Base-by-base conservation (phyloP, 208 protist genomes). In the Leishmania aethiopica region DNA sequence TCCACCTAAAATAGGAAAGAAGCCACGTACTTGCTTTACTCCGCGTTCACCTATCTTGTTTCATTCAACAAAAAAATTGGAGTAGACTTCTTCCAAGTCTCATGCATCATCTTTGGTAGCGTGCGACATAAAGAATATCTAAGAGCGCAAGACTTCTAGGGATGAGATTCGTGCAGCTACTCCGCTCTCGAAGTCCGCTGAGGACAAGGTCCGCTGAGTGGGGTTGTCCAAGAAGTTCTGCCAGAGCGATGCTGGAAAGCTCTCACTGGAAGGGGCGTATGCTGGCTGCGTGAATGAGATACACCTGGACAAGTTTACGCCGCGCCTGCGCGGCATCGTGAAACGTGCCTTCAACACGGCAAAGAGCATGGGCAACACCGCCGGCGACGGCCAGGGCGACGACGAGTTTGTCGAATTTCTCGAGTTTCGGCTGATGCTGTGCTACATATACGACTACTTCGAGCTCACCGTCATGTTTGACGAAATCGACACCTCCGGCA, bases 321-420 rank as follows among this genome's bases (percentile, higher is more conserved):
- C 85, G 40, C 92, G 82, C 40, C 83, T 94, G 71, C 88, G 79
- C 42, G 89, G 93, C 64, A 92, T 95, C 69, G 90, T 92, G 69
- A 94, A 95, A 91, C 90, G 93, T 74, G 92, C 93, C 49, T 97
- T 94, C 90, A 83, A 93, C 71, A 95, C 92, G 83, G 92, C 93
- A 28, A 91, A 93, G 79, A 88, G 80, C 57, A 71, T 90, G 78
- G 91, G 88, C 40, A 91, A 60, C 69, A 85, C 86, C 67, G 84
- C 80, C 62, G 62, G 80, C 79, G 78, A 69, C 79, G 51, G 28
- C 69, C 37, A 70, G 25, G 90, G 88, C 51, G 81, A 72, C 53
- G 78, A 69, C 3, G 84, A 97, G 70, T 88, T 85, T 32, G 91
- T 96, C 53, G 87, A 92, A 79, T 91, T 92, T 78, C 80, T 89